Evolutionary conservation across 192 early-diverging fungal genomes (phyloP), one percentile per base, ranked within the genome.

Genomic region (Diversispora epigaea): DNA sequence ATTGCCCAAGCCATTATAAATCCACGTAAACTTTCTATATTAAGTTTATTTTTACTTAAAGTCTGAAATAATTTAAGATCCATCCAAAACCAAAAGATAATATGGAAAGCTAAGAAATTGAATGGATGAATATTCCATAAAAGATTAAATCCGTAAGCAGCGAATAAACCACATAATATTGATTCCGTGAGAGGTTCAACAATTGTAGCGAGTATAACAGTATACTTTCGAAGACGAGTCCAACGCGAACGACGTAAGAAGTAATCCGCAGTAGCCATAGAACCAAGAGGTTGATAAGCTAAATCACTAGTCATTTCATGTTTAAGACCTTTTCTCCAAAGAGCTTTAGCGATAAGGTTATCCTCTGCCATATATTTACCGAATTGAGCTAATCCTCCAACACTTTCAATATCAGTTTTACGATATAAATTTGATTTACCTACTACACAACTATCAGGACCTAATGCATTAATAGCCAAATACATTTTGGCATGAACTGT

Each of bases 401-500:
- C 86, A 49, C 82, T 83, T 54, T 91, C 92, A 19, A 99, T 84
- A 62, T 89, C 89, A 40, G 88, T 91, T 57, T 91, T 92, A 56
- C 95, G 89, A 82, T 95, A 99, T 70, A 98, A 77, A 68, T 95
- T 96, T 50, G 93, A 95, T 77, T 99, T 99, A 39, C 97, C 97
- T 80, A 96, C 91, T 44, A 99, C 82, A 80, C 96, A 98, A 65
- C 90, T 92, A 50, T 92, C 93, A 8, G 95, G 79, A 12, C 87
- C 92, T 11, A 94, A 78, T 64, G 87, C 87, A 81, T 99, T 99
- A 83, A 99, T 94, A 46, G 93, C 92, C 54, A 93, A 84, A 77
- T 99, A 99, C 91, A 97, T 94, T 73, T 94, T 93, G 46, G 95
- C 96, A 78, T 99, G 97, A 47, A 91, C 90, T 21, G 95, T 92